These are phyloP conservation scores for Oryza officinalis DNA, from an alignment of 176 grass and related monocot genomes.

Conservation along the genomic window DNA sequence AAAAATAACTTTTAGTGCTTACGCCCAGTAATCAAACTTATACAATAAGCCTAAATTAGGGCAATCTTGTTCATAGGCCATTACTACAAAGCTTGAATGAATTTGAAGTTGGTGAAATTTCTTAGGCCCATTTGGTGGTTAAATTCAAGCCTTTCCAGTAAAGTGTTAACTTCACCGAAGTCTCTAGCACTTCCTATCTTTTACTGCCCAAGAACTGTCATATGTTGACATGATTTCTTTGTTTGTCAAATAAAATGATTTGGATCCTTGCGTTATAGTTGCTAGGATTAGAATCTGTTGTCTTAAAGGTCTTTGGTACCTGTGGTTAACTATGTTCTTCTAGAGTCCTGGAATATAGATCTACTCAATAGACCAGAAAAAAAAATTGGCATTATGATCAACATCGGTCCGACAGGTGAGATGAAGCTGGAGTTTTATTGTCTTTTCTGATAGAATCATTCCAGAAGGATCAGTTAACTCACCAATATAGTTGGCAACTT, in stretches of 20 bases:
- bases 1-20: neutral
- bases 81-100: constrained; percentile 13
- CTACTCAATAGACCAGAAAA: neutral
- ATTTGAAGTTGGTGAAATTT: constrained; percentile 1
- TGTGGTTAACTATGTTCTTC: neutral
- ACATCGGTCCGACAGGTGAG: constrained; percentile 7
- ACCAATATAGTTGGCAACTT: neutral
- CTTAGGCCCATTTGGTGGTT: neutral
- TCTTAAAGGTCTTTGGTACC: neutral
- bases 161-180: neutral
- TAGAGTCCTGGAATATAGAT: constrained; percentile 16
- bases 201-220: neutral
- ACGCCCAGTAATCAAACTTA: neutral
- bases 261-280: constrained; percentile 13
- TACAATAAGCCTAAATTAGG: constrained; percentile 5
- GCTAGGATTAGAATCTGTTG: constrained; percentile 13
- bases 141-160: constrained; percentile 10
- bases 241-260: neutral
- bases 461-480: neutral
- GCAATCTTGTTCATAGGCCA: neutral
- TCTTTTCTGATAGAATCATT: constrained; percentile 15
- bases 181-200: neutral
- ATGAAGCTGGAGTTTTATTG: constrained; percentile 4
- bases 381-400: neutral
- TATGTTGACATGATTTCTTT: neutral